phyloP scores from a whole-genome alignment of 169 alveolate genomes.

The Eimeria brunetti region DNA sequence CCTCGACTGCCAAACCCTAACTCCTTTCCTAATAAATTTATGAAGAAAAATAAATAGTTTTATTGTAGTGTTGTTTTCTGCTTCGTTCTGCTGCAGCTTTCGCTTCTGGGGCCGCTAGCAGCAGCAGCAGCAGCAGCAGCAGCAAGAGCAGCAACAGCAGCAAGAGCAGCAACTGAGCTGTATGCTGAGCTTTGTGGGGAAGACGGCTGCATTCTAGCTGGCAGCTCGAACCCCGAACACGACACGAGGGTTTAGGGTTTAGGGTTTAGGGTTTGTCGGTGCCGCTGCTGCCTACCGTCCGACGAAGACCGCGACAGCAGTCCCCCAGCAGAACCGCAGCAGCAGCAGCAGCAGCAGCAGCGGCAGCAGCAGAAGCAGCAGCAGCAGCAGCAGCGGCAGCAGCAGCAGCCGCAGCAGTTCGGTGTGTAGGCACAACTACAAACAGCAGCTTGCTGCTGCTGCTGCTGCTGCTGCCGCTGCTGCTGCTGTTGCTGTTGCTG shows the following conservation, averaged over 20 bases:
- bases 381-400: background rate
- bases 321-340: no score
- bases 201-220: background rate
- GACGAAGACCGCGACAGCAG: no score
- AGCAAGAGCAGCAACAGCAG: slow-evolving; percentile 9
- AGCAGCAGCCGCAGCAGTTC: background rate
- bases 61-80: background rate
- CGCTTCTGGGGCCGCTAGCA: background rate
- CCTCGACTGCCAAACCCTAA: background rate
- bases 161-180: background rate
- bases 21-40: background rate
- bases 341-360: no score
- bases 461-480: background rate
- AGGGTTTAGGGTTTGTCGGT: no score
- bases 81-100: background rate
- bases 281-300: no score
- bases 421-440: no score
- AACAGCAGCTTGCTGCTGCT: background rate
- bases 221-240: background rate
- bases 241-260: background rate
- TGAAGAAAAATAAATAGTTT: background rate
- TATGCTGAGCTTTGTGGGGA: background rate
- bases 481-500: background rate
- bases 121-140: slow-evolving; percentile 8
- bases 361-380: no score